phyloP scores from a whole-genome alignment of 1,284 basidiomycete species.

The Irpex sp. region DNA sequence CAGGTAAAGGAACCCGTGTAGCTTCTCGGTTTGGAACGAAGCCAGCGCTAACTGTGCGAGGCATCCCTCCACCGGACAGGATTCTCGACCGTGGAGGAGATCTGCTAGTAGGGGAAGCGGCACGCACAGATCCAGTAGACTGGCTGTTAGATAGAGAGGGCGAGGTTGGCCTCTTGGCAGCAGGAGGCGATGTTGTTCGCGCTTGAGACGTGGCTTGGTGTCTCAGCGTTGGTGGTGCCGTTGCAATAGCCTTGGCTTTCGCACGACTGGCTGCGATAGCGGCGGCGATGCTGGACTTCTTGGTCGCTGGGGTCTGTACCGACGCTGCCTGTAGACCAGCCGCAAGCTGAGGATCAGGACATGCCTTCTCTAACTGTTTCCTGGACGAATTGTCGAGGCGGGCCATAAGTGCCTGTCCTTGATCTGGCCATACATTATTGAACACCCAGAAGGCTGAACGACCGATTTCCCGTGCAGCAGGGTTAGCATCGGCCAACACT shows the following conservation, averaged over 20 bases:
- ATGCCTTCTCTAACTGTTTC: slow-evolving; percentile 84
- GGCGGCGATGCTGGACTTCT: slow-evolving; percentile 75
- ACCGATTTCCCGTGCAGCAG: slow-evolving; percentile 70
- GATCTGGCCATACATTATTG: slow-evolving; percentile 69
- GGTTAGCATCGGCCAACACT: slow-evolving; percentile 74
- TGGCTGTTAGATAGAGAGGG: slow-evolving; percentile 32
- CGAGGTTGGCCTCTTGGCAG: slow-evolving; percentile 37
- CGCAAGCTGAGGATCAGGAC: slow-evolving; percentile 51
- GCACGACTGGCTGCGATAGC: slow-evolving; percentile 79
- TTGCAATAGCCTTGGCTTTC: slow-evolving; percentile 78
- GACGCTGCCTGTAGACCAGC: slow-evolving; percentile 34
- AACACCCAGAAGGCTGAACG: slow-evolving; percentile 82
- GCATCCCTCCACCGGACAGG: slow-evolving; percentile 27
- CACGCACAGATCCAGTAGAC: slow-evolving; percentile 23
- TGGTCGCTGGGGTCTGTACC: slow-evolving; percentile 43
- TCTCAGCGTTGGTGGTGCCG: slow-evolving; percentile 65
- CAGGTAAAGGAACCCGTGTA: slow-evolving; percentile 24
- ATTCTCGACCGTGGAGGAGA: slow-evolving; percentile 41
- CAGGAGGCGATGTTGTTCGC: slow-evolving; percentile 34
- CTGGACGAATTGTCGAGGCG: slow-evolving; percentile 64
- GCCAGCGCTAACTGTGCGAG: slow-evolving; percentile 35
- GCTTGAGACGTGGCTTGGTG: slow-evolving; percentile 70
- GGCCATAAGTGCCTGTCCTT: slow-evolving; percentile 59
- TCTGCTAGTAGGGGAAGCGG: slow-evolving; percentile 36
- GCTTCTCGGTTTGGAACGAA: slow-evolving; percentile 28